Conservation (phyloP, 2,329 filamentous ascomycete genomes). For the Helicocarpus griseus region DNA sequence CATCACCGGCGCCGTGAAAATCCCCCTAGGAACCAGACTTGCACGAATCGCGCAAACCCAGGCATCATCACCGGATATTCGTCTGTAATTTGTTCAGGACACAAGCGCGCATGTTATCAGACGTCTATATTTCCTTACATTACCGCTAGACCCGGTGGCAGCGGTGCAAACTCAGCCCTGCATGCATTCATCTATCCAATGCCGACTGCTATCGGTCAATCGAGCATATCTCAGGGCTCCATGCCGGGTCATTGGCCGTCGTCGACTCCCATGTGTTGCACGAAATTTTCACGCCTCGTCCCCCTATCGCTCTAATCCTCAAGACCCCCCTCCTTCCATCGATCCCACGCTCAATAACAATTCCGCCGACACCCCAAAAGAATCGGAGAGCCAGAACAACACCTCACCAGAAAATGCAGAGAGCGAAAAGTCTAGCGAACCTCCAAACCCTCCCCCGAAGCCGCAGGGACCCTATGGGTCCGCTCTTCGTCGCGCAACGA, state of each 20-base stretch:
- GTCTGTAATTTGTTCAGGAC: neutral
- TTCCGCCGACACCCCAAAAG: slow-evolving; percentile 10
- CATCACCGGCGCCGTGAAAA: neutral
- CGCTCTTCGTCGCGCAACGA: slow-evolving; percentile 28
- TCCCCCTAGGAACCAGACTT: neutral
- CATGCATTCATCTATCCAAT: slow-evolving; percentile 28
- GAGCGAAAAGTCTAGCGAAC: slow-evolving; percentile 4
- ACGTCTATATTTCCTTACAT: neutral
- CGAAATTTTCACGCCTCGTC: slow-evolving; percentile 27
- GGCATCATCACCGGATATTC: neutral
- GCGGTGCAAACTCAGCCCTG: slow-evolving; percentile 11
- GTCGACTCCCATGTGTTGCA: slow-evolving; percentile 22
- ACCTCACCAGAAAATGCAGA: neutral
- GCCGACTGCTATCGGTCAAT: slow-evolving; percentile 23
- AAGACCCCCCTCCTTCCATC: slow-evolving; percentile 20
- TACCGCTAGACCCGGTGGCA: slow-evolving; percentile 9
- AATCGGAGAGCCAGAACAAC: neutral
- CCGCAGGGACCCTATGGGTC: slow-evolving; percentile 29
- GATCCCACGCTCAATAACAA: slow-evolving; percentile 15
- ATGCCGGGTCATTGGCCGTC: slow-evolving; percentile 29
- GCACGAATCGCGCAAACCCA: neutral
- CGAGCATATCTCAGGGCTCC: slow-evolving; percentile 18
- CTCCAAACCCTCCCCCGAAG: slow-evolving; percentile 16
- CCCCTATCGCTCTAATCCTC: slow-evolving; percentile 19
- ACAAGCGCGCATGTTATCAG: neutral